A percentile compares a stretch with the other conserved stretches of the same genome.
phyloP scores from a whole-genome alignment of 805 yeast species.

The Torulaspora delbrueckii region DNA sequence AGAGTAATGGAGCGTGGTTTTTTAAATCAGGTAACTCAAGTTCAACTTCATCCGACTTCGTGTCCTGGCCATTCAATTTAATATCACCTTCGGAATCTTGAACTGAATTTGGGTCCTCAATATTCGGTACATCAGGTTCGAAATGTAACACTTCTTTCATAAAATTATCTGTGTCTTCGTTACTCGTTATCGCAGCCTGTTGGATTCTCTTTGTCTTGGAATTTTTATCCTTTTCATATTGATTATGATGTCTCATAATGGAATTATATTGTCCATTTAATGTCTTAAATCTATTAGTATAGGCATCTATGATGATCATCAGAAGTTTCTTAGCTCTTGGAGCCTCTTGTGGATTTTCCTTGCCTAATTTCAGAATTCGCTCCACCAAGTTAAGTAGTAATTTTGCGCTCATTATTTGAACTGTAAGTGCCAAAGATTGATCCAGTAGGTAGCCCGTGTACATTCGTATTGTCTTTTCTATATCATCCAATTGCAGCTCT shows the following conservation, averaged over 20 bases:
- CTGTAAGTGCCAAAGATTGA: conserved; percentile 74
- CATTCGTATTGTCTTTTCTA: conserved; percentile 79
- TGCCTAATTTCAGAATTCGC: conserved; percentile 64
- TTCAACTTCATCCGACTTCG: conserved; percentile 15
- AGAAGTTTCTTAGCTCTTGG: conserved; percentile 59
- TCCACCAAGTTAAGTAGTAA: conserved; percentile 83
- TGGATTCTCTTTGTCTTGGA: conserved; percentile 42
- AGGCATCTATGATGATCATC: conserved; percentile 82
- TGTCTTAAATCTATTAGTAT: conserved; percentile 72
- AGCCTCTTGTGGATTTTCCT: conserved; percentile 66
- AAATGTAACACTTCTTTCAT: conserved; percentile 29
- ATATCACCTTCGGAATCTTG: conserved; percentile 19
- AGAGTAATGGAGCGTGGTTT: conserved; percentile 52
- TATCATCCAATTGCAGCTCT: conserved; percentile 74
- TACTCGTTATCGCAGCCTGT: conserved; percentile 33
- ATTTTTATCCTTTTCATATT: conserved; percentile 42
- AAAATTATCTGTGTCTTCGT: conserved; percentile 38
- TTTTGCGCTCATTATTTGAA: conserved; percentile 95
- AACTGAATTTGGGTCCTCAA: conserved; percentile 26
- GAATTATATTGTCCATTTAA: conserved; percentile 67
- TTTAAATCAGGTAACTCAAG: conserved; percentile 45
- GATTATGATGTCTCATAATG: conserved; percentile 57
- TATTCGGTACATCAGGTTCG: conserved; percentile 2
- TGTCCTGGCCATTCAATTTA: conserved; percentile 11
- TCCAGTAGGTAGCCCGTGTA: conserved; percentile 81